Evolutionary conservation across 495 filamentous ascomycete genomes (phyloP).

Genomic region (Parachaetomium inaequale): DNA sequence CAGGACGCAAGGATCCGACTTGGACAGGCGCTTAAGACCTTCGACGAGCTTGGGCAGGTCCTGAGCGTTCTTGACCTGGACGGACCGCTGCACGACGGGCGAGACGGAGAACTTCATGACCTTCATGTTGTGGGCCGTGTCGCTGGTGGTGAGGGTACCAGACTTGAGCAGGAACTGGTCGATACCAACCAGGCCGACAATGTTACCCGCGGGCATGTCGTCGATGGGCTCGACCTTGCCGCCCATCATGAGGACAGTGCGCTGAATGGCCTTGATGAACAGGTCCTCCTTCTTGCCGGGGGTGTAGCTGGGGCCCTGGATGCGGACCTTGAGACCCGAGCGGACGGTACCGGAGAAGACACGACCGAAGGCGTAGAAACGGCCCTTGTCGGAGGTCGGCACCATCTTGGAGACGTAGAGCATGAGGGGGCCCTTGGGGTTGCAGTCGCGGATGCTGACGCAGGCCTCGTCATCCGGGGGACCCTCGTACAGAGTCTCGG

Average conservation of each 20-base stretch:
- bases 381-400: slow-evolving; percentile 97
- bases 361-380: slow-evolving; percentile 99
- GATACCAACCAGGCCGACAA: slow-evolving; percentile 97
- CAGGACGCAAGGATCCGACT: slow-evolving; percentile 98
- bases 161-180: slow-evolving; percentile 99
- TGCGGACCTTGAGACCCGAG: slow-evolving; percentile 99
- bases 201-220: slow-evolving; percentile 98
- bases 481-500: slow-evolving; percentile 98
- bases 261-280: slow-evolving; percentile 99
- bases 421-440: slow-evolving; percentile 97
- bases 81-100: slow-evolving; percentile 95
- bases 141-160: slow-evolving; percentile 94
- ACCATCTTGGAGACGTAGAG: slow-evolving; percentile 99
- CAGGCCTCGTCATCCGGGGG: slow-evolving; percentile 85
- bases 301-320: slow-evolving; percentile 98
- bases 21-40: slow-evolving; percentile 99
- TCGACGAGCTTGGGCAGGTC: slow-evolving; percentile 99
- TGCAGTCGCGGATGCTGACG: slow-evolving; percentile 96
- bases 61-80: slow-evolving; percentile 99
- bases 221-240: slow-evolving; percentile 98
- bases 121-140: slow-evolving; percentile 99
- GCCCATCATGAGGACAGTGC: slow-evolving; percentile 99
- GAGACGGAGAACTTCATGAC: slow-evolving; percentile 99
- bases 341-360: slow-evolving; percentile 97
- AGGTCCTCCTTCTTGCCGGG: slow-evolving; percentile 98